Base-by-base conservation (phyloP, 257 asterid genomes). In the Datura wrightii region DNA sequence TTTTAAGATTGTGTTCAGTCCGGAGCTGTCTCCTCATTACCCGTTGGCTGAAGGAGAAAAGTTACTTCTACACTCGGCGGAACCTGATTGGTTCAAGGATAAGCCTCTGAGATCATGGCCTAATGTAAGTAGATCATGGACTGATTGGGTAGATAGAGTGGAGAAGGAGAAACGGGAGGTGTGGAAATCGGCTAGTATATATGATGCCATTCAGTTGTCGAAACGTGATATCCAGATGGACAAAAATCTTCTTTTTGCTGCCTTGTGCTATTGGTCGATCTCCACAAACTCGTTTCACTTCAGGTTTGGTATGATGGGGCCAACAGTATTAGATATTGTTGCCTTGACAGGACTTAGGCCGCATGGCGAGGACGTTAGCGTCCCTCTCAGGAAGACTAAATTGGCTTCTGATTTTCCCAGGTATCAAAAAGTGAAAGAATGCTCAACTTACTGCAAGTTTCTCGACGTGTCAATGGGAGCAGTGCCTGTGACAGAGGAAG, bases 231-330 rank as follows among this genome's bases (percentile, higher is more conserved):
- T 83, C 11, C 59, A 71, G 3, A 14, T 69, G 70, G 85, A 83
- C 46, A 69, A 37, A 15, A 70, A 70, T 13, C 82, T 83, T 41
- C 24, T 83, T 69, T 39, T 69, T 19, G 85, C 37, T 19, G 85
- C 85, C 41, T 67, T 83, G 85, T 83, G 79, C 85, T 83, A 66
- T 53, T 83, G 85, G 85, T 83, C 85, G 0, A 56, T 54, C 82
- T 83, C 85, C 3, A 83, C 80, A 8, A 83, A 69, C 50, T 83
- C 85, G 10, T 83, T 83, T 66, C 85, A 83, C 10, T 83, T 83
- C 2, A 83, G 85, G 42, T 54, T 83, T 70, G 85, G 85, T n/a
- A 83, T 83, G 85, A 83, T 83, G 85, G 79, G 85, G 15, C 85
- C 85, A 15, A 83, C 82, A 4, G 56, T 83, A 55, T 70, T 83